Percentiles rank a stretch among this genome's conserved stretches.
Conservation (phyloP, 176 grass and related monocot genomes). For the Ensete glaucum region DNA sequence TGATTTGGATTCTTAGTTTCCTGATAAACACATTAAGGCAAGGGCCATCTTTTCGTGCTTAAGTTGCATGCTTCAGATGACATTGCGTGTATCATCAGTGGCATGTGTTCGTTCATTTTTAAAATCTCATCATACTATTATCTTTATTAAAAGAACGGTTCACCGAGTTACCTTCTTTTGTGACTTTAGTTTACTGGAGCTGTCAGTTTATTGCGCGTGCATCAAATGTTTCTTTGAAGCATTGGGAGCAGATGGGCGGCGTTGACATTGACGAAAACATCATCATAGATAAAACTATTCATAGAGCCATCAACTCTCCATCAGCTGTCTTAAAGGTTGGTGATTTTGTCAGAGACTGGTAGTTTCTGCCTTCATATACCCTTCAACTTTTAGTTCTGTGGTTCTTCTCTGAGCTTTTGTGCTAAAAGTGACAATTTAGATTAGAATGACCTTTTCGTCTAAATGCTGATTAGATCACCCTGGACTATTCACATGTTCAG, state of each 20-base stretch:
- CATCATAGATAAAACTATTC: conserved; percentile 89
- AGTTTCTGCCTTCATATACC: neutral
- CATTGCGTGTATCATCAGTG: neutral
- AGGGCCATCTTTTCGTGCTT: no score
- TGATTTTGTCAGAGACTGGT: neutral
- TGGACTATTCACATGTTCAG: no score
- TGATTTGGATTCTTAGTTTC: neutral
- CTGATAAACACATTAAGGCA: neutral
- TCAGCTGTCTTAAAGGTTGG: conserved; percentile 84
- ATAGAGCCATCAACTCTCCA: conserved; percentile 71
- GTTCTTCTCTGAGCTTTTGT: neutral
- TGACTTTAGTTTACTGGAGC: conserved; percentile 71
- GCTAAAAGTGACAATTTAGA: neutral
- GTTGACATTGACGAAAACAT: conserved; percentile 83
- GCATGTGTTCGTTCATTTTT: neutral
- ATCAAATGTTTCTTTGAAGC: conserved; percentile 90
- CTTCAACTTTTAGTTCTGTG: neutral
- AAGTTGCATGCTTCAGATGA: no score
- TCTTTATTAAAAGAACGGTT: neutral
- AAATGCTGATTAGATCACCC: neutral
- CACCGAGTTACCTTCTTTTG: conserved; percentile 13
- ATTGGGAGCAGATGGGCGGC: conserved; percentile 86
- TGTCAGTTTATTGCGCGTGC: conserved; percentile 88
- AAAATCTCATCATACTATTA: neutral
- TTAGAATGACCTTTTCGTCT: neutral